phyloP scores from a whole-genome alignment of 2,329 filamentous ascomycete species.

The Colletotrichum ledebouriae region DNA sequence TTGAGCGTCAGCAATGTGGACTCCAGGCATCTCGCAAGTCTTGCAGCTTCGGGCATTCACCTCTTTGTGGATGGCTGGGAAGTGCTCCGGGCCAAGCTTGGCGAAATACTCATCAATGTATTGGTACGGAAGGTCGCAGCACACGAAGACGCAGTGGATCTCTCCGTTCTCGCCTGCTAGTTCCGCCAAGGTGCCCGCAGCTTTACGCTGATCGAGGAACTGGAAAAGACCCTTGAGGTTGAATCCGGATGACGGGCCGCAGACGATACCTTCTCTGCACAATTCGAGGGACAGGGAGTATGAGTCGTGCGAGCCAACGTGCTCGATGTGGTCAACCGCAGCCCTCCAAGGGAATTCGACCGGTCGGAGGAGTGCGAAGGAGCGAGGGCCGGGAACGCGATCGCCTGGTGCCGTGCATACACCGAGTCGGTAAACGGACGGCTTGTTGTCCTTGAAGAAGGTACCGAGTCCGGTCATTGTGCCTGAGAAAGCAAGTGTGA shows the following conservation, averaged over 20 bases:
- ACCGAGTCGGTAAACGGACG: constrained; percentile 59
- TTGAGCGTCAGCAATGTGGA: constrained; percentile 42
- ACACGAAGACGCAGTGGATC: constrained; percentile 70
- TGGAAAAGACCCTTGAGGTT: constrained; percentile 66
- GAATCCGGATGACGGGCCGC: constrained; percentile 72
- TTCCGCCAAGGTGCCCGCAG: constrained; percentile 56
- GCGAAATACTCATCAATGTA: constrained; percentile 72
- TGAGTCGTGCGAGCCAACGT: constrained; percentile 68
- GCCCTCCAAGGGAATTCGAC: constrained; percentile 70
- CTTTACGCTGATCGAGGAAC: constrained; percentile 63
- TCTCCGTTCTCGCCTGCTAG: constrained; percentile 60
- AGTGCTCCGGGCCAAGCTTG: constrained; percentile 63
- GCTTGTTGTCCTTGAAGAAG: constrained; percentile 64
- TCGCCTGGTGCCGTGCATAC: constrained; percentile 71
- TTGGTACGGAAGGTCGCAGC: constrained; percentile 74
- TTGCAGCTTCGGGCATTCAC: constrained; percentile 41
- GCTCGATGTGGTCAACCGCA: constrained; percentile 67
- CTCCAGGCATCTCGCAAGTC: not conserved
- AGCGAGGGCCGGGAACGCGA: constrained; percentile 70
- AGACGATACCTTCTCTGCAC: constrained; percentile 69
- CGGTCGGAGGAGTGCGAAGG: constrained; percentile 61
- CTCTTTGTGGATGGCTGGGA: constrained; percentile 63
- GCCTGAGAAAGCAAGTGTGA: constrained; percentile 41
- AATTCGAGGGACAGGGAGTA: constrained; percentile 66
- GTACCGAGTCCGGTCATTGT: constrained; percentile 64